A percentile compares a stretch with the other conserved stretches of the same genome.
Evolutionary conservation across 1,284 basidiomycete species (phyloP).

Genomic region (Pholiota adiposa): DNA sequence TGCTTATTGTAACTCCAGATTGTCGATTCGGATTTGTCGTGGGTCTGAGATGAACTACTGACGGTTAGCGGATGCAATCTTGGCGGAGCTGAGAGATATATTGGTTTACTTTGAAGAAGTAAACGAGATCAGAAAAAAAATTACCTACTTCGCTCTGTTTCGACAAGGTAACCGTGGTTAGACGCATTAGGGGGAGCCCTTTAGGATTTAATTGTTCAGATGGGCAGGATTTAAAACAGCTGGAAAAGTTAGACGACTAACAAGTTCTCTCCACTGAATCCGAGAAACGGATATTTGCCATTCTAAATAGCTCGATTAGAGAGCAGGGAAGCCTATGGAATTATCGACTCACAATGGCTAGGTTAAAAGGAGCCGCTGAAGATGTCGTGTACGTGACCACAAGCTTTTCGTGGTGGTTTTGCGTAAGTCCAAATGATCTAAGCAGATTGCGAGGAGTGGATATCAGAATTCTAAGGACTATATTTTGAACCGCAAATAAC

Average conservation of each 20-base stretch:
- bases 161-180: not conserved
- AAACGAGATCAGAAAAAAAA: not conserved
- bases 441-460: not conserved
- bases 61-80: not conserved
- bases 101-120: not conserved
- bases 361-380: not conserved
- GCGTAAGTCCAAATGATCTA: not conserved
- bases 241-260: not conserved
- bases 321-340: not conserved
- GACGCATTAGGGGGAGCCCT: not conserved
- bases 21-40: not conserved
- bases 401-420: not conserved
- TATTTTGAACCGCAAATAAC: too few relatives aligned
- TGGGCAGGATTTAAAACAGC: not conserved
- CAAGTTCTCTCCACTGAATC: not conserved
- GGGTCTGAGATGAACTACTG: not conserved
- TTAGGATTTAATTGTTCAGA: too few relatives aligned
- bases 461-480: not conserved
- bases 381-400: not conserved
- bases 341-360: not conserved
- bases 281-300: not conserved
- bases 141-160: not conserved
- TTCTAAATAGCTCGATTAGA: not conserved
- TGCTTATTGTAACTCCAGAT: not conserved
- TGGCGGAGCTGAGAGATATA: not conserved